Percentiles rank a stretch among this genome's conserved stretches.
phyloP scores from a whole-genome alignment of 2,329 filamentous ascomycete genomes.

The Periconia sp. region DNA sequence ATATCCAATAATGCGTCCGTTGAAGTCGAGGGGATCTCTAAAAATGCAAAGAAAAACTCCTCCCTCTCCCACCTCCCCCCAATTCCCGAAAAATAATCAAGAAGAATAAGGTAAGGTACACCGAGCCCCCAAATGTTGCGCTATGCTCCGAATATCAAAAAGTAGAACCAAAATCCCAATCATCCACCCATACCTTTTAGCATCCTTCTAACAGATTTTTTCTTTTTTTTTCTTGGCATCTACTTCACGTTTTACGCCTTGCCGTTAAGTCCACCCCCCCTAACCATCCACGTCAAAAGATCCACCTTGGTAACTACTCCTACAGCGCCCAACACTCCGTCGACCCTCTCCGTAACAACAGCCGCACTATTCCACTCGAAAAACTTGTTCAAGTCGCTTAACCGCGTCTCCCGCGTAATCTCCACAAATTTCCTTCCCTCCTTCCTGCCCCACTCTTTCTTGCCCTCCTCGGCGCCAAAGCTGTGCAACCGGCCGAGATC shows the following conservation, averaged over 20 bases:
- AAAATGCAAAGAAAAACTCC: too few species aligned
- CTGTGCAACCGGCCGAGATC: constrained; percentile 60
- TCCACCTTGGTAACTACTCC: constrained; percentile 98
- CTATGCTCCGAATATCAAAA: too few species aligned
- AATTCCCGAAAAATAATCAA: too few species aligned
- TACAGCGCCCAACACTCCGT: constrained; percentile 72
- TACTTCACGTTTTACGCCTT: constrained; percentile 1
- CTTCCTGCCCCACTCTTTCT: constrained; percentile 23
- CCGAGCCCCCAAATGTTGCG: too few species aligned
- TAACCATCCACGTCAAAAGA: constrained; percentile 86
- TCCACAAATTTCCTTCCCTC: constrained; percentile 77
- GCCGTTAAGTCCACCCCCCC: constrained; percentile 22
- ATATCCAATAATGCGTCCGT: too few species aligned
- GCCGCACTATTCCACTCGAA: constrained; percentile 98
- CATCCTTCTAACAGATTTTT: too few species aligned
- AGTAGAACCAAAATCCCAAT: too few species aligned
- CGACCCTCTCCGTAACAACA: constrained; percentile 80
- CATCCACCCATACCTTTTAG: too few species aligned
- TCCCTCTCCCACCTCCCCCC: too few species aligned
- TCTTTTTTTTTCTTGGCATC: too few species aligned
- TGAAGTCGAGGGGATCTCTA: too few species aligned
- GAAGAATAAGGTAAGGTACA: too few species aligned
- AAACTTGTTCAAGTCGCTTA: constrained; percentile 85
- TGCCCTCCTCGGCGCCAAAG: constrained; percentile 22
- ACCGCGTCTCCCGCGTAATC: constrained; percentile 88